Percentiles rank a stretch among this genome's conserved stretches.
Conservation (phyloP, 805 yeast species). For the Candida ponderosae region DNA sequence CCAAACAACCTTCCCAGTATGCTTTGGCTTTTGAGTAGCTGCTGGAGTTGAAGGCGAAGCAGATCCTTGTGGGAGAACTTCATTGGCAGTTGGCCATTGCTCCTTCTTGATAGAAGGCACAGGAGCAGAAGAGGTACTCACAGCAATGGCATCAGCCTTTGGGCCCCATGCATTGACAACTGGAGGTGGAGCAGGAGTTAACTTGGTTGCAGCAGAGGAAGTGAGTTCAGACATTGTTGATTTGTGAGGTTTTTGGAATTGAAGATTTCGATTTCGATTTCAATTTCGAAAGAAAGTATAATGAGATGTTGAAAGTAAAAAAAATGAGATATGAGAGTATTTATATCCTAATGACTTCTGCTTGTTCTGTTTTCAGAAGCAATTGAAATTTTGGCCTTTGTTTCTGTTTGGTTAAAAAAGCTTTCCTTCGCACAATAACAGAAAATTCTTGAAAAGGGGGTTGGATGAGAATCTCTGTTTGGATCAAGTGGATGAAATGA, state of each 20-base stretch:
- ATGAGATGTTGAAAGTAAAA: no score
- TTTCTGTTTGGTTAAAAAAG: no score
- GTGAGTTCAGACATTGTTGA: neutral
- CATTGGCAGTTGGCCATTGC: slow-evolving; percentile 15
- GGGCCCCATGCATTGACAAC: slow-evolving; percentile 18
- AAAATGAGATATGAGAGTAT: no score
- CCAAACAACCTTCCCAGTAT: slow-evolving; percentile 51
- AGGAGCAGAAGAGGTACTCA: neutral
- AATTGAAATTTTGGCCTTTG: no score
- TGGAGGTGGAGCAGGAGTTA: slow-evolving; percentile 21
- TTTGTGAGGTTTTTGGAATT: neutral
- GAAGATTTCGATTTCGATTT: neutral
- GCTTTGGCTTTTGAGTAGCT: slow-evolving; percentile 7
- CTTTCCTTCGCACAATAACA: no score
- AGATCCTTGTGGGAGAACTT: slow-evolving; percentile 1
- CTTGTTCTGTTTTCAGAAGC: no score
- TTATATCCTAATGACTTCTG: no score
- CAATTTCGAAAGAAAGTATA: no score
- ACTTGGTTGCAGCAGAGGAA: slow-evolving; percentile 10
- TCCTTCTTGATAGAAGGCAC: slow-evolving; percentile 3
- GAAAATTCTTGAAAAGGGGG: no score
- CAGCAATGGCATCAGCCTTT: neutral
- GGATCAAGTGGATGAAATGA: no score
- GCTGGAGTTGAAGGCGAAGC: slow-evolving; percentile 3
- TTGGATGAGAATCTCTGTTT: no score